Evolutionary conservation across 1,284 basidiomycete species (phyloP).

Genomic region (Xanthoconium separans): DNA sequence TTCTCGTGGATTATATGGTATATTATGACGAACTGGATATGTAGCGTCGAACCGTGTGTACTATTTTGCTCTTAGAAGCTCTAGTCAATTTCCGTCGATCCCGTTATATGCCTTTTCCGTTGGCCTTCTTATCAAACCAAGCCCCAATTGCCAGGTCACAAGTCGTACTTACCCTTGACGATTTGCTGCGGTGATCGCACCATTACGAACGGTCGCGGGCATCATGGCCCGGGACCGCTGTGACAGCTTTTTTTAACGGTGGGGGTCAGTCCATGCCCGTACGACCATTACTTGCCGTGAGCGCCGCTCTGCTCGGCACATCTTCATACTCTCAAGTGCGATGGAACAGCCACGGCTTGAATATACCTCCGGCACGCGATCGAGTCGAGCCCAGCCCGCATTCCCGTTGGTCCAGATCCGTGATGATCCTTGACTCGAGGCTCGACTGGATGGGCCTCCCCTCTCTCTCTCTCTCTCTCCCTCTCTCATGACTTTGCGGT

Average conservation of each 20-base stretch:
- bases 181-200: slow-evolving; percentile 12
- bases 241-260: slow-evolving; percentile 4
- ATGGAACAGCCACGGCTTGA: background rate
- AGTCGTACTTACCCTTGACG: slow-evolving; percentile 6
- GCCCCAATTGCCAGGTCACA: background rate
- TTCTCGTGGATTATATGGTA: slow-evolving; percentile 10
- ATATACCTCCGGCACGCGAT: too few relatives aligned
- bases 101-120: background rate
- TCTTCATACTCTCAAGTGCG: background rate
- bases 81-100: slow-evolving; percentile 23
- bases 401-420: background rate
- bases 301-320: background rate
- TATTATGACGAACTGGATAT: slow-evolving; percentile 15
- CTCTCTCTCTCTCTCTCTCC: background rate
- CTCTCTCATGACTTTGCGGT: background rate
- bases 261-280: background rate
- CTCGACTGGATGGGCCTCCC: background rate
- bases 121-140: background rate
- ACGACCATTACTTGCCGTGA: background rate
- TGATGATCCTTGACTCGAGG: background rate
- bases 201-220: background rate
- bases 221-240: background rate
- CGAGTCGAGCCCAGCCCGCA: too few relatives aligned
- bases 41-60: slow-evolving; percentile 27
- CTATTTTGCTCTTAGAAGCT: slow-evolving; percentile 26